phyloP scores from a whole-genome alignment of 805 yeast genomes.

The Brettanomyces sp. region DNA sequence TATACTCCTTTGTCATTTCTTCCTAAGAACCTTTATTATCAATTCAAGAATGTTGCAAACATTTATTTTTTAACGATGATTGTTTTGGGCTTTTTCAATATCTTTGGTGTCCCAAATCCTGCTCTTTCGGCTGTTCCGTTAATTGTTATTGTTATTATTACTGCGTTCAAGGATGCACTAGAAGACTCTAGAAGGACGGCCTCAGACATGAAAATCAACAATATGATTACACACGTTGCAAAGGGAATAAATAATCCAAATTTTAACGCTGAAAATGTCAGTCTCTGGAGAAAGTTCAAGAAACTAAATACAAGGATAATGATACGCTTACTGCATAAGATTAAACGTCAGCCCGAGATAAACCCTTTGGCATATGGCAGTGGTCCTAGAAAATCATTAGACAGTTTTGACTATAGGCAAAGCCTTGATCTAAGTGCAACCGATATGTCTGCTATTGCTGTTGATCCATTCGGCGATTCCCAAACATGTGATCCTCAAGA shows the following conservation, averaged over 20 bases:
- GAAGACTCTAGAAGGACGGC: slow-evolving; percentile 73
- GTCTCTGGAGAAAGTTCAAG: slow-evolving; percentile 62
- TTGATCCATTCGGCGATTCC: slow-evolving; percentile 18
- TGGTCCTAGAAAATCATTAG: slow-evolving; percentile 19
- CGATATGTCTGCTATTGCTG: slow-evolving; percentile 9
- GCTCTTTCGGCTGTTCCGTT: slow-evolving; percentile 69
- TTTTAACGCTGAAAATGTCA: slow-evolving; percentile 52
- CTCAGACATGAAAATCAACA: slow-evolving; percentile 66
- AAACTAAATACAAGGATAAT: slow-evolving; percentile 27
- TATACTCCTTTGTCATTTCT: slow-evolving; percentile 84
- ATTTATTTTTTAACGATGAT: slow-evolving; percentile 73
- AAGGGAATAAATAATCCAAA: slow-evolving; percentile 48
- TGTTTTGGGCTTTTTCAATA: slow-evolving; percentile 68
- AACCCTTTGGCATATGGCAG: slow-evolving; percentile 20
- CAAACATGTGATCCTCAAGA: slow-evolving; percentile 7
- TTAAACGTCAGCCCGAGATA: slow-evolving; percentile 14
- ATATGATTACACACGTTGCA: slow-evolving; percentile 61
- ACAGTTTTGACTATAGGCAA: slow-evolving; percentile 25
- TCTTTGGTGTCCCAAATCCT: slow-evolving; percentile 77
- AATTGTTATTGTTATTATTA: slow-evolving; percentile 64
- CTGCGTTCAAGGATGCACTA: slow-evolving; percentile 72
- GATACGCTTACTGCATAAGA: slow-evolving; percentile 9
- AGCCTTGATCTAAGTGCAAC: slow-evolving; percentile 1
- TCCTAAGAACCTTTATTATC: slow-evolving; percentile 74
- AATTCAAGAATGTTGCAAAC: slow-evolving; percentile 86